Evolutionary conservation across 352 stramenopile species (phyloP).

Genomic region (Pythium guiyangense): DNA sequence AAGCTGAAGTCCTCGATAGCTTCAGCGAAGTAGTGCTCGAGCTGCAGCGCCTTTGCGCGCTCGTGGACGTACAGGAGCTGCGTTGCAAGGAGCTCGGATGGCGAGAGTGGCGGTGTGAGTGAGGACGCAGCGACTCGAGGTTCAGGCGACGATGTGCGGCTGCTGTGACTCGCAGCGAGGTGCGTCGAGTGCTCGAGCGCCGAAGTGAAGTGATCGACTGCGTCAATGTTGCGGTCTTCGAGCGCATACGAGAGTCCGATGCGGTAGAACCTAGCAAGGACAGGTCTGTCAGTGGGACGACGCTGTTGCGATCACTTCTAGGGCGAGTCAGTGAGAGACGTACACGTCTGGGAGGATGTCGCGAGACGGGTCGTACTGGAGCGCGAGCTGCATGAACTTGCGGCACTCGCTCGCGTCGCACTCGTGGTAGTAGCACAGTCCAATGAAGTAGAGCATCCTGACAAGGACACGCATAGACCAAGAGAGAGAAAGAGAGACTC

Average conservation of each 20-base stretch:
- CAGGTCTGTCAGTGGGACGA: neutral
- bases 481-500: too few relatives aligned
- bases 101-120: slow-evolving; percentile 1
- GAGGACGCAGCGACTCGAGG: neutral
- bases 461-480: neutral
- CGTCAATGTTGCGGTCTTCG: slow-evolving; percentile 41
- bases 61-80: slow-evolving; percentile 63
- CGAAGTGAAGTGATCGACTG: slow-evolving; percentile 70
- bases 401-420: slow-evolving; percentile 39
- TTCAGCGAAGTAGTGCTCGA: slow-evolving; percentile 67
- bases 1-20: slow-evolving; percentile 72
- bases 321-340: slow-evolving; percentile 3
- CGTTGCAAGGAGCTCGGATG: slow-evolving; percentile 9
- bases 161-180: neutral
- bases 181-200: slow-evolving; percentile 23
- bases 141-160: too few relatives aligned
- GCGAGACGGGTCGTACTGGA: slow-evolving; percentile 19
- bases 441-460: slow-evolving; percentile 62
- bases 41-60: slow-evolving; percentile 69
- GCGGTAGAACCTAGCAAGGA: slow-evolving; percentile 50
- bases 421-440: slow-evolving; percentile 60
- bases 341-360: slow-evolving; percentile 60
- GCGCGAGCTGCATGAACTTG: slow-evolving; percentile 35
- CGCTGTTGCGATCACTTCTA: neutral
- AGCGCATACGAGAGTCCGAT: slow-evolving; percentile 59